A percentile compares a stretch with the other conserved stretches of the same genome.
phyloP scores from a whole-genome alignment of 2,329 filamentous ascomycete species.

The Pseudohalonectria lignicola region DNA sequence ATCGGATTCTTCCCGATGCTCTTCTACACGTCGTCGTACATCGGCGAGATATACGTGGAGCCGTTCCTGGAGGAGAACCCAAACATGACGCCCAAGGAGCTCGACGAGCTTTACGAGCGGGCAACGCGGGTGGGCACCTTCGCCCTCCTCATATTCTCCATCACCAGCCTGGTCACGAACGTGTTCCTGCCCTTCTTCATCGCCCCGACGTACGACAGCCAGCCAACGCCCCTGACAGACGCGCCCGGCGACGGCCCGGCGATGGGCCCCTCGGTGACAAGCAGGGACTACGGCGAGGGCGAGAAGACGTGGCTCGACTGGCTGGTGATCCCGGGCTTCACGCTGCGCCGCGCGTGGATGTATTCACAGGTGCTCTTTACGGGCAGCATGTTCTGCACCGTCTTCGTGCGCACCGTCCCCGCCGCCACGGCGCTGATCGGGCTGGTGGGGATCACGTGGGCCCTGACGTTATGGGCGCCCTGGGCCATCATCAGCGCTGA shows the following conservation, averaged over 20 bases:
- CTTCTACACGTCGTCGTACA: slow-evolving; percentile 90
- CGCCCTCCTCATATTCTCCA: slow-evolving; percentile 77
- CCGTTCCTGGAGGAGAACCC: slow-evolving; percentile 69
- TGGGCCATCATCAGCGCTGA: slow-evolving; percentile 93
- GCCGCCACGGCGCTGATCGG: slow-evolving; percentile 69
- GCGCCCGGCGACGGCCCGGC: slow-evolving; percentile 19
- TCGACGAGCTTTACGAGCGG: slow-evolving; percentile 71
- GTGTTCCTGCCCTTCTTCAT: slow-evolving; percentile 79
- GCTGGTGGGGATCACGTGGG: slow-evolving; percentile 83
- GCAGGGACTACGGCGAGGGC: slow-evolving; percentile 20
- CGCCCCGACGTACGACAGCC: slow-evolving; percentile 61
- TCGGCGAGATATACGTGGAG: slow-evolving; percentile 86
- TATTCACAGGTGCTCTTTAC: slow-evolving; percentile 77
- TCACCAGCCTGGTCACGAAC: slow-evolving; percentile 73
- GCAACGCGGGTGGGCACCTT: slow-evolving; percentile 83
- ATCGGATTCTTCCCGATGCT: slow-evolving; percentile 93
- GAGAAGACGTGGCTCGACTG: slow-evolving; percentile 39
- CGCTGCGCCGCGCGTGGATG: slow-evolving; percentile 81
- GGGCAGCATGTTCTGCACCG: slow-evolving; percentile 69
- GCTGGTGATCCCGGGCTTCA: slow-evolving; percentile 71
- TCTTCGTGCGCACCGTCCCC: slow-evolving; percentile 61
- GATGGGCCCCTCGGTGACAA: slow-evolving; percentile 2
- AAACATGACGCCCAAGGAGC: slow-evolving; percentile 62
- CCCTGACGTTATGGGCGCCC: slow-evolving; percentile 85
- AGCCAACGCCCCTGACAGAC: slow-evolving; percentile 17